A percentile compares a stretch with the other conserved stretches of the same genome.
phyloP scores from a whole-genome alignment of 768 basidiomycete species.

The Suillus fuscotomentosus region DNA sequence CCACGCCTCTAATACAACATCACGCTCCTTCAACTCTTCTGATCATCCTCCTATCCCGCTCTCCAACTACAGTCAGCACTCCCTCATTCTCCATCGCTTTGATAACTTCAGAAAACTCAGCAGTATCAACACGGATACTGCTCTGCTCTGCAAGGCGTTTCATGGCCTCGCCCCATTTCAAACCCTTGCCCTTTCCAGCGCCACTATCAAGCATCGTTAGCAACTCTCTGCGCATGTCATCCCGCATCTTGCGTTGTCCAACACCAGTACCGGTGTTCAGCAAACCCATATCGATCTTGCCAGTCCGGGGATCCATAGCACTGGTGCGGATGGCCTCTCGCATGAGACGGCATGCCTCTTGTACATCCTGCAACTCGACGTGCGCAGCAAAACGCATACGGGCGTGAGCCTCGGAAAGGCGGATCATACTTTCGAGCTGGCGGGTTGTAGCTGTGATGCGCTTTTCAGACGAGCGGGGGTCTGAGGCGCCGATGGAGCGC shows the following conservation, averaged over 20 bases:
- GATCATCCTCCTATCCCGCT: slow-evolving; percentile 83
- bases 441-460: slow-evolving; percentile 98
- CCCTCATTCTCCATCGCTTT: slow-evolving; percentile 84
- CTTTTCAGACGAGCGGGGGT: slow-evolving; percentile 84
- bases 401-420: slow-evolving; percentile 94
- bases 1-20: slow-evolving; percentile 14
- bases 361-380: slow-evolving; percentile 85
- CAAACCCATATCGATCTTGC: slow-evolving; percentile 96
- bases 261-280: slow-evolving; percentile 91
- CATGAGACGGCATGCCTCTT: slow-evolving; percentile 93
- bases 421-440: slow-evolving; percentile 96
- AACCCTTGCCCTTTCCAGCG: slow-evolving; percentile 50
- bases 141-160: slow-evolving; percentile 82
- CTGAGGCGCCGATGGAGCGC: slow-evolving; percentile 82
- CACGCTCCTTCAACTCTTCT: slow-evolving; percentile 54
- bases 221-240: slow-evolving; percentile 88
- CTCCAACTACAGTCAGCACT: slow-evolving; percentile 79
- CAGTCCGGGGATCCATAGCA: slow-evolving; percentile 94
- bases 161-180: slow-evolving; percentile 83
- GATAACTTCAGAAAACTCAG: slow-evolving; percentile 82
- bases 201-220: slow-evolving; percentile 58
- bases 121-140: slow-evolving; percentile 71
- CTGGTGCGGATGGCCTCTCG: slow-evolving; percentile 92
- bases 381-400: slow-evolving; percentile 90
- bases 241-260: slow-evolving; percentile 80